Evolutionary conservation across 176 grass and related monocot species (phyloP).

Genomic region (Carex kokanica): DNA sequence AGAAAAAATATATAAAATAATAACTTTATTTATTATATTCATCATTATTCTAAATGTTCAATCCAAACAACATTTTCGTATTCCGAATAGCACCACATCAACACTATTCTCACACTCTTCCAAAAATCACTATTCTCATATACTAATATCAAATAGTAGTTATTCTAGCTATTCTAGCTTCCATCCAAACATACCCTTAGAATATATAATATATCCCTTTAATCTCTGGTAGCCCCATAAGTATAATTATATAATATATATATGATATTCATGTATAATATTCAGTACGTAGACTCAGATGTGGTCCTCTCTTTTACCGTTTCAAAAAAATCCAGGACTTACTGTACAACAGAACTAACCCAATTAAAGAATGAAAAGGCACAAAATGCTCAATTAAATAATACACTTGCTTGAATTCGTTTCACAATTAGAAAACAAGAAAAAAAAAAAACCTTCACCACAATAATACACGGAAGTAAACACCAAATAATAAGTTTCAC

Average conservation of each 20-base stretch:
- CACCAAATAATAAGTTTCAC: slow-evolving; percentile 3
- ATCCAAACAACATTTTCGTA: too few relatives aligned
- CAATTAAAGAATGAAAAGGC: neutral
- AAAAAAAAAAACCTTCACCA: neutral
- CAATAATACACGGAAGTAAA: slow-evolving; percentile 7
- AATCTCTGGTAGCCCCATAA: neutral
- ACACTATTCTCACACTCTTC: too few relatives aligned
- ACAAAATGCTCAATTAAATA: neutral
- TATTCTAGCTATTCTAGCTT: too few relatives aligned
- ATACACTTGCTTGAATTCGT: neutral
- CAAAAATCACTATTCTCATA: too few relatives aligned
- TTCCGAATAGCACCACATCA: too few relatives aligned
- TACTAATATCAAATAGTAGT: too few relatives aligned
- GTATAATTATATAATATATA: too few relatives aligned
- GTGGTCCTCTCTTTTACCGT: slow-evolving; percentile 1
- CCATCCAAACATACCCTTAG: too few relatives aligned
- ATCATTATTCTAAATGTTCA: too few relatives aligned
- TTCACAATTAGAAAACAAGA: neutral
- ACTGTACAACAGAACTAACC: neutral
- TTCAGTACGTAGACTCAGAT: neutral
- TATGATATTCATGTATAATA: neutral
- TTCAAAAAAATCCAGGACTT: neutral
- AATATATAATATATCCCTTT: neutral
- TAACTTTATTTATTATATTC: too few relatives aligned
- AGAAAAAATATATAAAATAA: too few relatives aligned